A percentile compares a stretch with the other conserved stretches of the same genome.
phyloP scores from a whole-genome alignment of 805 yeast genomes.

The Teunomyces panamensis region DNA sequence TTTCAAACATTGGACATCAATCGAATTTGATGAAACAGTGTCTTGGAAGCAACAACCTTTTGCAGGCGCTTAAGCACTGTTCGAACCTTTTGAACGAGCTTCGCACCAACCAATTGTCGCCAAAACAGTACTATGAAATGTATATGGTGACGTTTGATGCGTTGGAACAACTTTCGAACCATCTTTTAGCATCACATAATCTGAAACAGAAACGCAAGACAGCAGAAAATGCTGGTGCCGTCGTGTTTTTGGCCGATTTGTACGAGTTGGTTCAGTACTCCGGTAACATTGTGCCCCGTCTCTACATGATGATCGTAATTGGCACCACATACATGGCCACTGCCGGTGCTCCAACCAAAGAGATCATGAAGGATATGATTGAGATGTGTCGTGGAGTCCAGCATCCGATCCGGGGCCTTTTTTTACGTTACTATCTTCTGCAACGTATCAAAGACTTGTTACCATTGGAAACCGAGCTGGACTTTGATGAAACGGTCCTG shows the following conservation, averaged over 20 bases:
- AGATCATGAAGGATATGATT: constrained; percentile 90
- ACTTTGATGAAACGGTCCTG: constrained; percentile 65
- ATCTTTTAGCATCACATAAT: constrained; percentile 65
- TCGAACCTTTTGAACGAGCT: constrained; percentile 78
- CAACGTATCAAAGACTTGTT: constrained; percentile 74
- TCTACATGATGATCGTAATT: constrained; percentile 92
- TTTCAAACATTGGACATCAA: constrained; percentile 59
- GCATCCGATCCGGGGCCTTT: constrained; percentile 89
- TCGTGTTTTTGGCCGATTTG: constrained; percentile 65
- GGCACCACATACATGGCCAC: constrained; percentile 85
- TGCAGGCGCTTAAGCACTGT: constrained; percentile 88
- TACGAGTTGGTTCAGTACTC: constrained; percentile 95
- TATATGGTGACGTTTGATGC: constrained; percentile 85
- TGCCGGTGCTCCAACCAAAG: constrained; percentile 75
- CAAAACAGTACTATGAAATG: constrained; percentile 91
- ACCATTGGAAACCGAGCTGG: constrained; percentile 39
- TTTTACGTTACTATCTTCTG: constrained; percentile 81
- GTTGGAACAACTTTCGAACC: constrained; percentile 61
- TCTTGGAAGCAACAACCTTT: constrained; percentile 60
- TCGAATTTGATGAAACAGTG: constrained; percentile 73
- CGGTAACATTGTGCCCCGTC: constrained; percentile 87
- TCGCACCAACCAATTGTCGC: constrained; percentile 70
- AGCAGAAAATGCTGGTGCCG: constrained; percentile 3
- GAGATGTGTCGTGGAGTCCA: constrained; percentile 98
- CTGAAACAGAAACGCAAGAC: constrained; percentile 45